Evolutionary conservation across 768 basidiomycete genomes (phyloP).

Genomic region (Solioccasus polychromus): DNA sequence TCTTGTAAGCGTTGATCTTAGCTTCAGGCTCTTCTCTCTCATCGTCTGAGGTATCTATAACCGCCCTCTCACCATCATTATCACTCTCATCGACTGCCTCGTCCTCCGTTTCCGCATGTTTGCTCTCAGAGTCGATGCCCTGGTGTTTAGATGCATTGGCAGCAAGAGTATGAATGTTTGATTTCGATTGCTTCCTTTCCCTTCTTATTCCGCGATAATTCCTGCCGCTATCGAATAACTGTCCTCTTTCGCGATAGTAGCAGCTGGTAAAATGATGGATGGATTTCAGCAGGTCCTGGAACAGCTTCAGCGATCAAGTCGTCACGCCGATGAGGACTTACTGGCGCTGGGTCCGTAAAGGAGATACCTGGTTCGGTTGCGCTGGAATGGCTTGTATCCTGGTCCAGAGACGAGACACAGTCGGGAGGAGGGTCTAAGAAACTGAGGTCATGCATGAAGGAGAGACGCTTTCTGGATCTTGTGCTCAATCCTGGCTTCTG

Average conservation of each 20-base stretch:
- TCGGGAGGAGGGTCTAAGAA: constrained; percentile 45
- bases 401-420: constrained; percentile 8
- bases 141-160: constrained; percentile 3
- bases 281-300: constrained; percentile 50
- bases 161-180: constrained; percentile 24
- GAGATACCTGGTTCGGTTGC: constrained; percentile 11
- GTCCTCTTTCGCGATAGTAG: constrained; percentile 62
- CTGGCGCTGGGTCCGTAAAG: constrained; percentile 47
- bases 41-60: constrained; percentile 5
- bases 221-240: constrained; percentile 51
- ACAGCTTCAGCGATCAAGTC: constrained; percentile 17
- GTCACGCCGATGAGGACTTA: constrained; percentile 28
- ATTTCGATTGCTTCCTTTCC: constrained; percentile 17
- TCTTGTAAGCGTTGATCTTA: constrained; percentile 7
- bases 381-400: constrained; percentile 3
- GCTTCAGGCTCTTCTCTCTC: constrained; percentile 2
- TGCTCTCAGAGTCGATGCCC: constrained; percentile 5
- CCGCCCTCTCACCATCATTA: constrained; percentile 14
- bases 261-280: constrained; percentile 49
- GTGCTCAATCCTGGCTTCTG: constrained; percentile 15
- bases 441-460: constrained; percentile 48
- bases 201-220: constrained; percentile 45
- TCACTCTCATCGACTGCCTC: constrained; percentile 15
- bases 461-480: constrained; percentile 40
- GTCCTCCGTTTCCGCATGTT: constrained; percentile 14